phyloP scores from a whole-genome alignment of 2,329 filamentous ascomycete species.

The Colletotrichum sp. region DNA sequence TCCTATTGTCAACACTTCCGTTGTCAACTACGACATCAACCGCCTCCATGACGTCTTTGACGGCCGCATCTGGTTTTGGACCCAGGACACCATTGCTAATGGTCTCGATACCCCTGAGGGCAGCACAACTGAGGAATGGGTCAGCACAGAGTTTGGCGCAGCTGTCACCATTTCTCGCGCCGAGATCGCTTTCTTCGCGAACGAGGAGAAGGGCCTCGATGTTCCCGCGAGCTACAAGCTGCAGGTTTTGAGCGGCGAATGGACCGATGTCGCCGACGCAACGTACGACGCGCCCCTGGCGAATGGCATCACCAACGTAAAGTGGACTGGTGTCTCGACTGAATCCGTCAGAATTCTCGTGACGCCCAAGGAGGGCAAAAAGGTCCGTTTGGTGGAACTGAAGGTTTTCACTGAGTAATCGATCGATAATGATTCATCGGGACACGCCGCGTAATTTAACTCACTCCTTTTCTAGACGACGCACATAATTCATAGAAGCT shows the following conservation, averaged over 20 bases:
- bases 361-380: not conserved
- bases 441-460: not conserved
- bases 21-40: not conserved
- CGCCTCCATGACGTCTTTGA: slow-evolving; percentile 7
- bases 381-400: not conserved
- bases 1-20: not conserved
- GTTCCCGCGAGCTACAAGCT: not conserved
- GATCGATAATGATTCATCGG: not conserved
- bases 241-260: not conserved
- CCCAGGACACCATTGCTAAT: not conserved
- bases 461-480: not conserved
- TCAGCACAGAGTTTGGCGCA: not conserved
- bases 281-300: not conserved
- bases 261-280: not conserved
- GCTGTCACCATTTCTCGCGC: not conserved
- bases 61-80: slow-evolving; percentile 8
- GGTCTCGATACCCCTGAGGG: not conserved
- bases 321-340: not conserved
- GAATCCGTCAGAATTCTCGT: not conserved
- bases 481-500: not conserved
- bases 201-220: not conserved
- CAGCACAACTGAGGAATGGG: not conserved
- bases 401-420: slow-evolving; percentile 2
- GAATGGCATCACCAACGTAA: slow-evolving; percentile 2
- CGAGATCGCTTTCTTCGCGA: not conserved